Evolutionary conservation across 805 yeast species (phyloP), one percentile per base, ranked within the genome.

Genomic region (Suhomyces canberraensis): DNA sequence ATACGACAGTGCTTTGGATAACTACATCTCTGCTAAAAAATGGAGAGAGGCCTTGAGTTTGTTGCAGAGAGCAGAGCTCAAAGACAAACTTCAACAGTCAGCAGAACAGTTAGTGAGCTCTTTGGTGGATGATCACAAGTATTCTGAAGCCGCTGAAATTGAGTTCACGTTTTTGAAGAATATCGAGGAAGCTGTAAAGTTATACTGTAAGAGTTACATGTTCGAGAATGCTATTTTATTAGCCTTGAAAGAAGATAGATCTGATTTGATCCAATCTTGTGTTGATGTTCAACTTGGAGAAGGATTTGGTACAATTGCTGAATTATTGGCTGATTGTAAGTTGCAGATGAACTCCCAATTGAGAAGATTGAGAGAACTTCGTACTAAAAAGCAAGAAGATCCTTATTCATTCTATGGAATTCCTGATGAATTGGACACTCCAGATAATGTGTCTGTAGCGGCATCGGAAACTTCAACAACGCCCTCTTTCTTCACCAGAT

Each of bases 381-480:
- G 98, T 49, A 70, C 74, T 13, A 90, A 90, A 69, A 91, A 91
- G 50, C 75, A 69, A 31, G 81, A 78, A 42, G 95, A 91, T 58
- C 96, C 96, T 13, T 81, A 79, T 54, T 82, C 85, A 1, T 91
- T 87, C 54, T 90, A 82, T 54, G 95, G 93, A 11, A 48, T 51
- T 6, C 77, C 75, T 30, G 75, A 69, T 27, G 81, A 69, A 19
- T 45, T 62, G 38, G 95, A 87, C 51, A 78, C 86, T 11, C 90
- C 96, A 1, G 99, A 93, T 59, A 86, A 90, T 56, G 93, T 93
- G 8, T 90, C 98, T 0, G 75, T 93, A 45, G 98, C 97, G 0
- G 93, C 95, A 1, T 84, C 96, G 0, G 97, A 89, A 58, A 81
- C 95, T 0, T 87, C 97, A 0, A 86, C 95, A 0, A 84, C 86